Conservation (phyloP, 1,284 basidiomycete species). For the Tranzscheliella williamsii region DNA sequence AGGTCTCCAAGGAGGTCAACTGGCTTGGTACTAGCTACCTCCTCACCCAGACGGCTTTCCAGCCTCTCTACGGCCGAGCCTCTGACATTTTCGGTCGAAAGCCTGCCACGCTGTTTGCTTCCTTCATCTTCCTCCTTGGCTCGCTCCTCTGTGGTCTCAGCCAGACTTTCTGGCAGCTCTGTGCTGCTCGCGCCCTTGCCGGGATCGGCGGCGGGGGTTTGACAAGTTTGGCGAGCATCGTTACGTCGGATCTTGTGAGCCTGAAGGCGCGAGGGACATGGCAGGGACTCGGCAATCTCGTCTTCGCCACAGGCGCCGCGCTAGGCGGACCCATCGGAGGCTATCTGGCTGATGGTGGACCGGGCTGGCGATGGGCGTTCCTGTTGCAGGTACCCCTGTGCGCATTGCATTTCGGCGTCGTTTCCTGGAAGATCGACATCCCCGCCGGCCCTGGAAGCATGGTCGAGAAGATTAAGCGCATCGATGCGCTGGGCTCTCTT, state of each 20-base stretch:
- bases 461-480: slow-evolving; percentile 62
- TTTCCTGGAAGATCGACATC: slow-evolving; percentile 62
- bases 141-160: slow-evolving; percentile 56
- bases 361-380: slow-evolving; percentile 60
- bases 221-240: slow-evolving; percentile 63
- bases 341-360: slow-evolving; percentile 47
- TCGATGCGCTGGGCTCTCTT: slow-evolving; percentile 61
- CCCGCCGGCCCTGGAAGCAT: slow-evolving; percentile 61
- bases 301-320: slow-evolving; percentile 60
- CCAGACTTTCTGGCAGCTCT: slow-evolving; percentile 54
- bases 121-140: slow-evolving; percentile 53
- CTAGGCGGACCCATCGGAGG: slow-evolving; percentile 57
- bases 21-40: slow-evolving; percentile 59
- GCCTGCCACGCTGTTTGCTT: slow-evolving; percentile 57
- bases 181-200: slow-evolving; percentile 61
- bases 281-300: slow-evolving; percentile 61
- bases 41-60: slow-evolving; percentile 59
- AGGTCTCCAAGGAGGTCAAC: slow-evolving; percentile 52
- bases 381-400: slow-evolving; percentile 61
- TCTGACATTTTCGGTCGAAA: slow-evolving; percentile 60
- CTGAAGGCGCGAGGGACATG: slow-evolving; percentile 63
- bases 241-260: slow-evolving; percentile 63
- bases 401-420: slow-evolving; percentile 60
- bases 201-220: slow-evolving; percentile 64
- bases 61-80: slow-evolving; percentile 56